Evolutionary conservation across 306 rosid genomes (phyloP), one percentile per base, ranked within the genome.

Genomic region (Dryas octopetala): DNA sequence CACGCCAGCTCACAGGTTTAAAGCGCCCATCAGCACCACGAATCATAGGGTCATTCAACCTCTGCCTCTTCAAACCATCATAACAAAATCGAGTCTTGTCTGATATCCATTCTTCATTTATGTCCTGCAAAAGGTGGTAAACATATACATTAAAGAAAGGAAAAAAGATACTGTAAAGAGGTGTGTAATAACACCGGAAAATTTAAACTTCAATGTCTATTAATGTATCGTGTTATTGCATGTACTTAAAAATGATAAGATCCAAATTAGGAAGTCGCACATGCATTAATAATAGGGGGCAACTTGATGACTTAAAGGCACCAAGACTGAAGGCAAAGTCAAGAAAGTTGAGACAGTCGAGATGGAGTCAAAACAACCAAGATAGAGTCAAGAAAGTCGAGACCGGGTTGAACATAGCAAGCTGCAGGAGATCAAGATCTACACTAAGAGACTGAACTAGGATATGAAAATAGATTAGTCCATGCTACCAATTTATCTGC

Each of bases 71-170:
- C 84, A 96, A 90, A 76, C 99, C 99, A 76, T 96, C 99, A 85
- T 92, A 96, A 73, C 93, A 90, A 66, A 96, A 96, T 55, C 98
- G 98, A 79, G 98, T 96, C 83, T 96, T 96, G 83, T 96, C 99
- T 50, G 99, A 96, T 84, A 96, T 96, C 98, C 99, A 96, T 80
- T 96, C 99, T 83, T 96, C 99, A 84, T 96, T 96, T 79, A 96
- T 90, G 82, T 92, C 98, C 99, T 96, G 87, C 61, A 75, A 46
- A 28, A 60, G 74, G 78, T 46, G 61, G 62, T 47, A 78, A 78
- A 60, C 49, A 2, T 61, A 46, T 19, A 68, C 28, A n/a, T 50
- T 19, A 71, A 45, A 70, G 5, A 6, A 49, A 62, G 14, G 16
- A 8, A 41, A 19, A 46, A 0, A 58, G 19, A 3, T 8, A 55